Conservation (phyloP, 352 stramenopile species). For the Blastocystis sp. region DNA sequence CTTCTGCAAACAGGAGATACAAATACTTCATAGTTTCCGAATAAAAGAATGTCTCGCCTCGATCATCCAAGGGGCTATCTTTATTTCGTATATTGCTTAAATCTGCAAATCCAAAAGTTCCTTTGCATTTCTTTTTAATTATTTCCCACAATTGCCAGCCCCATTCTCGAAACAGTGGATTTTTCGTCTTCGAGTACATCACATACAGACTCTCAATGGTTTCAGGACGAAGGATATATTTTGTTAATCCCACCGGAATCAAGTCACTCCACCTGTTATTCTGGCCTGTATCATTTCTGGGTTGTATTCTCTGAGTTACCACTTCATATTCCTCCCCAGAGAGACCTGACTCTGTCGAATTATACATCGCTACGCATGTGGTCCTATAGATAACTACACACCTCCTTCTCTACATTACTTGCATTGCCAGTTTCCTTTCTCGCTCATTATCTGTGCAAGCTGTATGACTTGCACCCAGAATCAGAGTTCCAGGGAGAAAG, state of each 20-base stretch:
- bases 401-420: slow-evolving; percentile 69
- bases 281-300: not conserved
- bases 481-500: slow-evolving; percentile 74
- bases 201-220: slow-evolving; percentile 90
- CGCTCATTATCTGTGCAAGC: slow-evolving; percentile 70
- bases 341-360: slow-evolving; percentile 71
- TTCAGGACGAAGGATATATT: slow-evolving; percentile 88
- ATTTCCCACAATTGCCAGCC: slow-evolving; percentile 87
- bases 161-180: slow-evolving; percentile 74
- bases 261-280: not conserved
- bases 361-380: slow-evolving; percentile 76
- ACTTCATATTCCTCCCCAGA: slow-evolving; percentile 68
- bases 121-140: slow-evolving; percentile 83
- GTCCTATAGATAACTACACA: not conserved
- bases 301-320: not conserved
- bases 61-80: slow-evolving; percentile 75
- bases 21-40: slow-evolving; percentile 98
- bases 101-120: slow-evolving; percentile 77
- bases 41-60: slow-evolving; percentile 96
- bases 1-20: slow-evolving; percentile 84
- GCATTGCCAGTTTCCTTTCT: slow-evolving; percentile 73
- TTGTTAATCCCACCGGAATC: not conserved
- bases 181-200: slow-evolving; percentile 85
- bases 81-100: slow-evolving; percentile 65
- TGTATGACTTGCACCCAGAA: slow-evolving; percentile 64